Percentiles rank a stretch among this genome's conserved stretches.
Evolutionary conservation across 192 early-diverging fungal species (phyloP).

Genomic region (Coemansia aciculifera): DNA sequence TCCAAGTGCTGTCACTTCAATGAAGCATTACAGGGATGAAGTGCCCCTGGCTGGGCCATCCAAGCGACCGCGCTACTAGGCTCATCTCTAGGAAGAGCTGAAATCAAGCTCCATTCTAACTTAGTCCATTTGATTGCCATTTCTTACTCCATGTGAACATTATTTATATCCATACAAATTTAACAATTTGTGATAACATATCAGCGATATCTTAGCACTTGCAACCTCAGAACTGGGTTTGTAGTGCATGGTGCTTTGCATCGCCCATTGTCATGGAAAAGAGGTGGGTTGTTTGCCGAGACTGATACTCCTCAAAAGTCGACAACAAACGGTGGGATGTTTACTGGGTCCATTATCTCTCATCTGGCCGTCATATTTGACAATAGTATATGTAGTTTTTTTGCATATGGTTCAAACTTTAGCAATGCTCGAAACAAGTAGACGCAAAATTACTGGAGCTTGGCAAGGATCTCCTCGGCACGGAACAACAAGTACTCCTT

Average conservation of each 20-base stretch:
- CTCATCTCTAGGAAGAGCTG: background rate
- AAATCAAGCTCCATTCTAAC: background rate
- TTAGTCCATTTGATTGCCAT: background rate
- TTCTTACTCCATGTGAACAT: background rate
- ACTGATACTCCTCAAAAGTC: too few species aligned
- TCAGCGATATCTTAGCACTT: too few species aligned
- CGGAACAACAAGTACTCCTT: constrained; percentile 92
- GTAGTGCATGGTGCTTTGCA: too few species aligned
- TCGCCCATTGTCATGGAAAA: too few species aligned
- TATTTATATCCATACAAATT: background rate
- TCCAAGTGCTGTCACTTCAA: background rate
- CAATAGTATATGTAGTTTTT: background rate
- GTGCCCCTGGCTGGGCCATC: background rate
- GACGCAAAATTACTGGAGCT: constrained; percentile 61
- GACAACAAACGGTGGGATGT: background rate
- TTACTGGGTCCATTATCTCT: background rate
- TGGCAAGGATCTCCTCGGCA: constrained; percentile 93
- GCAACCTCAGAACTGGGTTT: too few species aligned
- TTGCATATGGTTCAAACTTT: background rate
- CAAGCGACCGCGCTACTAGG: background rate
- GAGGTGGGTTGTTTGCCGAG: too few species aligned
- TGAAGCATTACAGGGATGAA: background rate
- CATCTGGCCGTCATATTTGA: background rate
- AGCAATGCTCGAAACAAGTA: background rate
- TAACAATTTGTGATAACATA: background rate